phyloP scores from a whole-genome alignment of 2,329 filamentous ascomycete genomes.

The Apiospora arundinis region DNA sequence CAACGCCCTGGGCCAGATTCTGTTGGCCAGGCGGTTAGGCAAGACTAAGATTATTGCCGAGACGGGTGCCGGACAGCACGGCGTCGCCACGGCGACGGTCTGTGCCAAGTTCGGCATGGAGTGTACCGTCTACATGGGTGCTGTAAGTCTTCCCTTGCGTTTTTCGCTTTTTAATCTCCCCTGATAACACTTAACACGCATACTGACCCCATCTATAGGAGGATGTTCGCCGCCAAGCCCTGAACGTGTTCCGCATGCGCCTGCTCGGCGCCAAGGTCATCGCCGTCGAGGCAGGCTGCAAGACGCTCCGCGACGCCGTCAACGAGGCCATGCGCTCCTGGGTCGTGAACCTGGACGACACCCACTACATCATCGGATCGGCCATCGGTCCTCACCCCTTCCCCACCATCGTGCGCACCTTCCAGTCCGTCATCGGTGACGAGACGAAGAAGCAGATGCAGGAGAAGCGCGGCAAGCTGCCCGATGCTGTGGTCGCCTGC shows the following conservation, averaged over 20 bases:
- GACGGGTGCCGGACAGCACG: slow-evolving; percentile 96
- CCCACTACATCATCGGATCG: slow-evolving; percentile 97
- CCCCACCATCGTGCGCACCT: slow-evolving; percentile 95
- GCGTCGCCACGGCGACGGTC: slow-evolving; percentile 95
- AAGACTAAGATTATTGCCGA: slow-evolving; percentile 98
- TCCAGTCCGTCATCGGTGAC: slow-evolving; percentile 94
- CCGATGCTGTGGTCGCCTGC: slow-evolving; percentile 94
- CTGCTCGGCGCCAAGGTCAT: slow-evolving; percentile 92
- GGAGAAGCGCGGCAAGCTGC: slow-evolving; percentile 83
- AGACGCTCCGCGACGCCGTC: slow-evolving; percentile 84
- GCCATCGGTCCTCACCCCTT: slow-evolving; percentile 98
- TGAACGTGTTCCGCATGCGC: slow-evolving; percentile 99
- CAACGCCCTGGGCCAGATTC: slow-evolving; percentile 92
- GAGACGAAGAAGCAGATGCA: slow-evolving; percentile 95
- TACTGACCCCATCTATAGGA: slow-evolving; percentile 53
- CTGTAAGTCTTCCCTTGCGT: slow-evolving; percentile 50
- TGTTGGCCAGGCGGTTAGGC: slow-evolving; percentile 83
- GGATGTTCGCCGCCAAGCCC: slow-evolving; percentile 91
- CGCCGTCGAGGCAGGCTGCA: slow-evolving; percentile 88
- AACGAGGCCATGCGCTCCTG: slow-evolving; percentile 95
- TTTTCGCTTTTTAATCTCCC: neutral
- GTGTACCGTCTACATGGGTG: slow-evolving; percentile 98
- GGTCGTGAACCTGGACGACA: slow-evolving; percentile 91
- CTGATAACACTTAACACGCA: neutral
- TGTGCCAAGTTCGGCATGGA: slow-evolving; percentile 99